phyloP scores from a whole-genome alignment of 352 stramenopile genomes.

The Globisporangium irregulare region DNA sequence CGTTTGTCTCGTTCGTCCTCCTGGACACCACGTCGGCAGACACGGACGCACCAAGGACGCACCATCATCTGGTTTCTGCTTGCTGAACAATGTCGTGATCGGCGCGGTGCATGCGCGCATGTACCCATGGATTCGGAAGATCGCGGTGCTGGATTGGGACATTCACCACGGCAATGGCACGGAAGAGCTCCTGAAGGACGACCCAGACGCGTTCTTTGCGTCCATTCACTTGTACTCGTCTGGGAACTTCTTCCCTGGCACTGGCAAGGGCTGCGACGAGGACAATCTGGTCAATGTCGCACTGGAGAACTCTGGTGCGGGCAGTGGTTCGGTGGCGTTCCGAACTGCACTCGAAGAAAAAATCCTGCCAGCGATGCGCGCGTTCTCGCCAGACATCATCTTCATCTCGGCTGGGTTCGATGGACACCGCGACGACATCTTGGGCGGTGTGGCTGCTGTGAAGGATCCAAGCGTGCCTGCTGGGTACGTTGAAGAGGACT shows the following conservation, averaged over 20 bases:
- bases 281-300: conserved; percentile 77
- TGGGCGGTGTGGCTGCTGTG: conserved; percentile 72
- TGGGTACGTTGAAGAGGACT: conserved; percentile 82
- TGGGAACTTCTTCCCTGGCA: conserved; percentile 77
- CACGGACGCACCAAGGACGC: conserved; percentile 69
- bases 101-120: conserved; percentile 96
- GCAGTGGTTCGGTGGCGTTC: conserved; percentile 67
- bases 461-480: conserved; percentile 75
- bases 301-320: conserved; percentile 63
- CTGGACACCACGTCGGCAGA: conserved; percentile 90
- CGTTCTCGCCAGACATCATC: conserved; percentile 79
- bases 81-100: conserved; percentile 99
- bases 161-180: conserved; percentile 99
- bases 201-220: conserved; percentile 80
- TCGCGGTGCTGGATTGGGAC: conserved; percentile 98
- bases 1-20: conserved; percentile 87
- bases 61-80: conserved; percentile 93
- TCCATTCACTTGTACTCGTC: conserved; percentile 81
- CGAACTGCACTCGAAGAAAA: conserved; percentile 50
- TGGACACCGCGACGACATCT: conserved; percentile 80
- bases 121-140: conserved; percentile 87
- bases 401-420: conserved; percentile 90
- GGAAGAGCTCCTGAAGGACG: conserved; percentile 86
- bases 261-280: conserved; percentile 54
- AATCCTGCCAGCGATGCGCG: conserved; percentile 72